phyloP scores from a whole-genome alignment of 2,329 filamentous ascomycete species.

The Corniculantispora saksenae region DNA sequence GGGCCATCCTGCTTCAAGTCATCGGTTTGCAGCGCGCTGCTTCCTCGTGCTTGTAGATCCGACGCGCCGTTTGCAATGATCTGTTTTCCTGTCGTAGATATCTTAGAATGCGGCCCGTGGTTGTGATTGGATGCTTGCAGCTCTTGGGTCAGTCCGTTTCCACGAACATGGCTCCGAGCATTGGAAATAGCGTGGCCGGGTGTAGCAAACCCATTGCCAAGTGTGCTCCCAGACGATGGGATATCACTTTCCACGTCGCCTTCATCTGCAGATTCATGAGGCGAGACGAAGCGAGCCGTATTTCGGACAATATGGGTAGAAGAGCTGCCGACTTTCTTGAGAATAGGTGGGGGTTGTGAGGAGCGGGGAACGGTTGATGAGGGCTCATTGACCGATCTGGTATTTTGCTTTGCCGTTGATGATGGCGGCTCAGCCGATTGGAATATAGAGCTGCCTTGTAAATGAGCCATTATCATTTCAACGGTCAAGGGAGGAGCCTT shows the following conservation, averaged over 20 bases:
- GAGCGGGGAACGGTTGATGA: conserved; percentile 47
- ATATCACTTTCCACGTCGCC: conserved; percentile 29
- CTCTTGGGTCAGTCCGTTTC: neutral
- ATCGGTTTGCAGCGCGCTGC: too few relatives aligned
- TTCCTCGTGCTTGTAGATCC: neutral
- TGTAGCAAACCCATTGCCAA: conserved; percentile 31
- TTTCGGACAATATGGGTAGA: conserved; percentile 55
- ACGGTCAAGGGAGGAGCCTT: conserved; percentile 33
- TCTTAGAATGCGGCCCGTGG: neutral
- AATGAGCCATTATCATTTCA: conserved; percentile 28
- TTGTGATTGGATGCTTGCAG: neutral
- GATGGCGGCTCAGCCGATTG: neutral
- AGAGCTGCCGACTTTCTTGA: conserved; percentile 60
- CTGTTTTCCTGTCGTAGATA: neutral
- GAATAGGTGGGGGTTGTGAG: conserved; percentile 55
- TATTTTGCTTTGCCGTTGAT: neutral
- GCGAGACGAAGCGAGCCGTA: conserved; percentile 63
- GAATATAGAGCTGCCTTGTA: conserved; percentile 23
- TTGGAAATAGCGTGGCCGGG: neutral
- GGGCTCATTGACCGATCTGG: conserved; percentile 25
- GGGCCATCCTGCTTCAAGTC: neutral
- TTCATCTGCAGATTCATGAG: conserved; percentile 50
- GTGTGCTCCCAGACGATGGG: conserved; percentile 41
- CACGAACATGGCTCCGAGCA: neutral
- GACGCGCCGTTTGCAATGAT: neutral